These are phyloP conservation scores for Cadophora sp. DNA, from an alignment of 2,329 filamentous ascomycete genomes.

Conservation along the genomic window DNA sequence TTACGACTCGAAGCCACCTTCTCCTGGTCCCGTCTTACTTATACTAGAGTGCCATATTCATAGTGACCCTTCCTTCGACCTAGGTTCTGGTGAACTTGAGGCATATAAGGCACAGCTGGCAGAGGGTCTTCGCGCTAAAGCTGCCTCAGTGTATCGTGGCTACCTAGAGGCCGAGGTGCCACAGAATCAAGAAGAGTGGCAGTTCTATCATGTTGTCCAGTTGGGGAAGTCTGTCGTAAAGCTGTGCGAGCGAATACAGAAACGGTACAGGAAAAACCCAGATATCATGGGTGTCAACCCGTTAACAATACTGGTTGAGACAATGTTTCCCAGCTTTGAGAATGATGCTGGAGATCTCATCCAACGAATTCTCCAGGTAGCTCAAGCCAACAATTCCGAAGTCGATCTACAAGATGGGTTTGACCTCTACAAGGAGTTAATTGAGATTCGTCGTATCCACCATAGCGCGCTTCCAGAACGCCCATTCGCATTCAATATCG, in stretches of 20 bases:
- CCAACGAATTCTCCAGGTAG: constrained; percentile 76
- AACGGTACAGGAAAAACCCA: constrained; percentile 87
- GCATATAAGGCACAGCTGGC: constrained; percentile 75
- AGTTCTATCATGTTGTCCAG: constrained; percentile 89
- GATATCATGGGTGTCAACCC: constrained; percentile 80
- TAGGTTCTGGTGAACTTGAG: constrained; percentile 71
- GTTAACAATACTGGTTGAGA: constrained; percentile 76
- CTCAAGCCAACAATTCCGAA: constrained; percentile 73
- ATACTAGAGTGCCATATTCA: constrained; percentile 84
- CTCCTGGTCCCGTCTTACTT: constrained; percentile 78
- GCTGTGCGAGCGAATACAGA: constrained; percentile 86
- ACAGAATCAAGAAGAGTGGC: constrained; percentile 81
- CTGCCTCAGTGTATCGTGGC: constrained; percentile 78
- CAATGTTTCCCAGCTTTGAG: constrained; percentile 88
- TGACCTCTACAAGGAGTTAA: constrained; percentile 87
- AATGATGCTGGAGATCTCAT: constrained; percentile 88
- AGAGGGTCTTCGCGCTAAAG: constrained; percentile 76
- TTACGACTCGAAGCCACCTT: constrained; percentile 86
- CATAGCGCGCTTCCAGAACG: constrained; percentile 73
- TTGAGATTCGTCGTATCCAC: constrained; percentile 84
- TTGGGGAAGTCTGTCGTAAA: constrained; percentile 87
- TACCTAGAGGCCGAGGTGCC: constrained; percentile 84
- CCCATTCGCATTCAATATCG: constrained; percentile 86
- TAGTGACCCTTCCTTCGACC: constrained; percentile 76
- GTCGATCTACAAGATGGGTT: constrained; percentile 92